Base-by-base conservation (phyloP, 345 rosid species). In the Eucalyptus globulus region DNA sequence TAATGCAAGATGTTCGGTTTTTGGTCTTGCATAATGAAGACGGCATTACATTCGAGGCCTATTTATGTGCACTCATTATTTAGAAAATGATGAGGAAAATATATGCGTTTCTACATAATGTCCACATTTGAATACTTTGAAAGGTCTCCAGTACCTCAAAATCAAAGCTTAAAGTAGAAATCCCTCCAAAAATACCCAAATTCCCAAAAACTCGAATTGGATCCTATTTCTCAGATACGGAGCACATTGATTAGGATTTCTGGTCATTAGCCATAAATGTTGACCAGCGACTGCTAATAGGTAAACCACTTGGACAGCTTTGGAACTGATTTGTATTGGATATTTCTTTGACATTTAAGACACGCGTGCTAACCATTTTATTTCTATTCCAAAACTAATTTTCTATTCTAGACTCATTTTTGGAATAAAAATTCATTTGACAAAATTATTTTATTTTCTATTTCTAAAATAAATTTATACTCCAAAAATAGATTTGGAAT, bases 311-410 rank as follows among this genome's bases (percentile, higher is more conserved):
- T 37, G 47, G 14, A 76, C 9, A 11, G 2, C 83, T 76, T 76
- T 76, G 47, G 45, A 76, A 11, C 5, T 76, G 47, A 6, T 19
- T 76, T 76, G 8, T 3, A 40, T 37, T 12, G 14, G 27, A 76
- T 21, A 44, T 11, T 37, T 76, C 12, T 76, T 21, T 76, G 47
- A 76, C 15, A 76, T 76, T 76, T 53, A 53, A 53, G 24, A 53
- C 2, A 0, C 4, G 9, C 0, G 9, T 19, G 24, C 8, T 1
- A 53, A 53, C 1, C 2, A 7, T 53, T 53, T 0, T 19, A 19
- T 53, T 53, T 53, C 0, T 19, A 53, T 53, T 53, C 1, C 9
- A 7, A 0, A 53, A 53, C 24, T 19, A 53, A 1, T 53, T 19
- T 19, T 53, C 2, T 53, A 53, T 53, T 53, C 9, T 4, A 51